phyloP scores from a whole-genome alignment of 2,329 filamentous ascomycete genomes.

The Cadophora luteo-olivacea region DNA sequence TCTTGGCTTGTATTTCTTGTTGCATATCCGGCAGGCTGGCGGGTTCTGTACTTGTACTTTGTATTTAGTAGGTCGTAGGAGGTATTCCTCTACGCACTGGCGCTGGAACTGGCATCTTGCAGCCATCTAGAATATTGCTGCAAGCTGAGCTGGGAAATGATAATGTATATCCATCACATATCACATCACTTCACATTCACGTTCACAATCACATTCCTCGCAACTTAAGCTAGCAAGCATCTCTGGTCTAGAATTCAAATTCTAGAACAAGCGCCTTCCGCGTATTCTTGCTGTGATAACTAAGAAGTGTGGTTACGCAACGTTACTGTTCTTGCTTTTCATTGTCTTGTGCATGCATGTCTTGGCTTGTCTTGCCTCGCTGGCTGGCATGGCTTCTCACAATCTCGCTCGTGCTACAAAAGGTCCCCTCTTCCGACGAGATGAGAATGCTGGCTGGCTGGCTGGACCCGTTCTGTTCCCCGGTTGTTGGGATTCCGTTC shows the following conservation, averaged over 20 bases:
- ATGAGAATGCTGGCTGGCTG: not conserved
- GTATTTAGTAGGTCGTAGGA: slow-evolving; percentile 8
- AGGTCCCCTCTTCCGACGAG: slow-evolving; percentile 1
- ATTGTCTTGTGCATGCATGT: slow-evolving; percentile 2
- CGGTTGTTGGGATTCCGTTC: not conserved
- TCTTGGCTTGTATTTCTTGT: not conserved
- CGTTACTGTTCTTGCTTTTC: slow-evolving; percentile 1
- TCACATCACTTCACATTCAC: slow-evolving; percentile 10
- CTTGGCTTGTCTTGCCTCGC: not conserved
- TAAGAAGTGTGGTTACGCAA: slow-evolving; percentile 5
- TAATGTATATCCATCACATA: slow-evolving; percentile 19
- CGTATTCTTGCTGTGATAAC: not conserved
- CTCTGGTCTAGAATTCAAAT: not conserved
- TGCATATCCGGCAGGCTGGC: not conserved
- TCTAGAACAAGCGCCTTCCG: not conserved
- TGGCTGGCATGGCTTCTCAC: not conserved
- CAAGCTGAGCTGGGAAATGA: slow-evolving; percentile 8
- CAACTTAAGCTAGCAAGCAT: not conserved
- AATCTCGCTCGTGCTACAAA: slow-evolving; percentile 13
- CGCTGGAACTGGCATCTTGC: slow-evolving; percentile 11
- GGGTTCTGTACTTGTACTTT: slow-evolving; percentile 5
- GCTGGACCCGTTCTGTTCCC: not conserved
- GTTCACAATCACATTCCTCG: not conserved
- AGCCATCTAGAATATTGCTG: not conserved
- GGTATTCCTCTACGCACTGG: not conserved